Percentiles rank a stretch among this genome's conserved stretches.
Conservation (phyloP, 805 yeast genomes). For the Blastobotrys peoriensis region DNA sequence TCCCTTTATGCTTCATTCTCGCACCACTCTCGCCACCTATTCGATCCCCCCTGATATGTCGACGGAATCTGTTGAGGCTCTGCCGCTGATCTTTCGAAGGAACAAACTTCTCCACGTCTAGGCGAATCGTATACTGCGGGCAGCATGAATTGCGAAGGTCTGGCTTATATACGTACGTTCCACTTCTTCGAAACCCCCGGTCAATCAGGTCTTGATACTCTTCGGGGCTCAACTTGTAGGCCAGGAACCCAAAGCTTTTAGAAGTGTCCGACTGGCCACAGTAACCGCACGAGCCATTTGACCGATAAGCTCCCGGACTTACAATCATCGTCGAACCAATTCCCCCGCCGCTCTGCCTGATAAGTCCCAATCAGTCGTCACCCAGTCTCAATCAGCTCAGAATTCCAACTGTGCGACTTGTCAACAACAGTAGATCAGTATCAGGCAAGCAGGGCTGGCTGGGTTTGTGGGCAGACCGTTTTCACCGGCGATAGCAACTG, state of each 20-base stretch:
- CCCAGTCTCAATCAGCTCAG: no score
- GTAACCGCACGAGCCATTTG: constrained; percentile 55
- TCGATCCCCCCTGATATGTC: no score
- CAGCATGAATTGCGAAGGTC: constrained; percentile 74
- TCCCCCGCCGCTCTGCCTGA: no score
- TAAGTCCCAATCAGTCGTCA: no score
- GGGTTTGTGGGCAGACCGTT: no score
- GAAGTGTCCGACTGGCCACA: constrained; percentile 43
- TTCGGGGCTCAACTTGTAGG: constrained; percentile 40
- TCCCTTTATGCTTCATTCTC: constrained; percentile 15
- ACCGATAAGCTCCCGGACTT: constrained; percentile 7
- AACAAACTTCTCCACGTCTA: constrained; percentile 41
- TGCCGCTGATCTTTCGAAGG: constrained; percentile 63
- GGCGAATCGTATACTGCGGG: constrained; percentile 69
- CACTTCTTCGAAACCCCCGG: constrained; percentile 75
- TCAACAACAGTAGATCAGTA: no score
- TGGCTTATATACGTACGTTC: constrained; percentile 56
- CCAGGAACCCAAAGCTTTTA: constrained; percentile 30
- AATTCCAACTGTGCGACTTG: no score
- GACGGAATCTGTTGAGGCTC: constrained; percentile 52
- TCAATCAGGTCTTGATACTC: constrained; percentile 64
- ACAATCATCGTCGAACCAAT: constrained; percentile 2
- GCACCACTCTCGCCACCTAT: constrained; percentile 1
- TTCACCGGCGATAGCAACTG: no score
- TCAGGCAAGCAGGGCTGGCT: no score